A percentile compares a stretch with the other conserved stretches of the same genome.
phyloP scores from a whole-genome alignment of 306 rosid genomes.

The Hylodesmum podocarpum region DNA sequence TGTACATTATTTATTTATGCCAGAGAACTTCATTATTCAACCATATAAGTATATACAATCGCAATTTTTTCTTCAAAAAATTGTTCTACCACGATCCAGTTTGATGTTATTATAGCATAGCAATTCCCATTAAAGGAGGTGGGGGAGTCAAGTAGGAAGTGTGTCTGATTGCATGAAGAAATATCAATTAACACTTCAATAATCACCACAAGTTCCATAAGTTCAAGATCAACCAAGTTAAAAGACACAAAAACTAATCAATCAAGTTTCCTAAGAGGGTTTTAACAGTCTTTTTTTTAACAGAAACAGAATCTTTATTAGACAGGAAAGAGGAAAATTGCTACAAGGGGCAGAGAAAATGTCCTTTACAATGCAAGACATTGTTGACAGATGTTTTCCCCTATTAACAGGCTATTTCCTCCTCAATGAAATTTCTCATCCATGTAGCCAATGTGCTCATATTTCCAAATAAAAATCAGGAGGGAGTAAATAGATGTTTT shows the following conservation, averaged over 20 bases:
- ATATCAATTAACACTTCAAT: background rate
- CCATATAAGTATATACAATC: background rate
- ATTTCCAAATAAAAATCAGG: background rate
- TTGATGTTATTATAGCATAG: conserved; percentile 2
- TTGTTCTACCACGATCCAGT: background rate
- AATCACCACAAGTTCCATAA: background rate
- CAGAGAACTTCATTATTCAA: conserved; percentile 3
- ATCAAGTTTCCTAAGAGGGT: background rate
- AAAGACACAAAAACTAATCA: background rate
- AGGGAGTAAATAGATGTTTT: background rate
- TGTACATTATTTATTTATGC: background rate
- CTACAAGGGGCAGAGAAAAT: background rate
- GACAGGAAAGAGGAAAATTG: background rate
- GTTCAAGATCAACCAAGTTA: conserved; percentile 20
- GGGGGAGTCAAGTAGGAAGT: background rate
- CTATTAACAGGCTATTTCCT: background rate
- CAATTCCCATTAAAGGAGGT: background rate
- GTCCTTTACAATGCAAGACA: background rate
- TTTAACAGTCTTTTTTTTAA: background rate
- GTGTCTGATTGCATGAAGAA: background rate
- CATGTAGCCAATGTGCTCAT: background rate
- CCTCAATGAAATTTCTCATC: conserved; percentile 3
- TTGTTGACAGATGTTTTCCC: background rate
- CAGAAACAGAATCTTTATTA: background rate
- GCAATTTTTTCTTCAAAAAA: background rate